A percentile compares a stretch with the other conserved stretches of the same genome.
These are phyloP conservation scores for Gossypium schwendimanii DNA, from an alignment of 441 rosid species.

Conservation along the genomic window DNA sequence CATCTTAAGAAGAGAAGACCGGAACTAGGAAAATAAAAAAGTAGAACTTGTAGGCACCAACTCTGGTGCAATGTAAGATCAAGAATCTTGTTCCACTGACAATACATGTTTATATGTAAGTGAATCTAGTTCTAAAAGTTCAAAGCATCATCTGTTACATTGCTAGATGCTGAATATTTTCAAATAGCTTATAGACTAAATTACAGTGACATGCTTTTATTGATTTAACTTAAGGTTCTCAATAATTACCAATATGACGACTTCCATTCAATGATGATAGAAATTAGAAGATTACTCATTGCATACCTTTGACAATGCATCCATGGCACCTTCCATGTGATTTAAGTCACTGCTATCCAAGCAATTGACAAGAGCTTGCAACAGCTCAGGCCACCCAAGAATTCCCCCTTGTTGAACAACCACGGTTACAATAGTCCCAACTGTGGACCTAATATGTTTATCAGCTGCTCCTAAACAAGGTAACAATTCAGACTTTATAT, in stretches of 20 bases:
- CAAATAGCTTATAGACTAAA: not conserved
- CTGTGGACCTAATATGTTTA: conserved; percentile 80
- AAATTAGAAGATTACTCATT: conserved; percentile 8
- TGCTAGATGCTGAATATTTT: not conserved
- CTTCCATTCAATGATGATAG: not conserved
- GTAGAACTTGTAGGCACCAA: not conserved
- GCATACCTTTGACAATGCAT: conserved; percentile 91
- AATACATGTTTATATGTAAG: not conserved
- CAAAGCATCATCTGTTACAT: not conserved
- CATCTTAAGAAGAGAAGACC: not conserved
- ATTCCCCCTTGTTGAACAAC: conserved; percentile 71
- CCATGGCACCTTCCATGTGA: conserved; percentile 99
- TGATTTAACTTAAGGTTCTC: not conserved
- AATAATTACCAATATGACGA: not conserved
- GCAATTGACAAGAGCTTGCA: conserved; percentile 80
- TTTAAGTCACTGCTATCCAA: conserved; percentile 81
- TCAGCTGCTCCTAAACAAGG: conserved; percentile 91
- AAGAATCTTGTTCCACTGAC: conserved; percentile 1
- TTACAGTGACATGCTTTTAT: not conserved
- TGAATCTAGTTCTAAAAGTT: not conserved
- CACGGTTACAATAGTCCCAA: conserved; percentile 80
- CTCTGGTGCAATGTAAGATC: not conserved
- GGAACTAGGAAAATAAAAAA: not conserved
- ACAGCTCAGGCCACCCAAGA: conserved; percentile 81
- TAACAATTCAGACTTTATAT: conserved; percentile 77